Percentiles rank a stretch among this genome's conserved stretches.
These are phyloP conservation scores for Aspergillus sp. DNA, from an alignment of 2,329 filamentous ascomycete genomes.

Conservation along the genomic window DNA sequence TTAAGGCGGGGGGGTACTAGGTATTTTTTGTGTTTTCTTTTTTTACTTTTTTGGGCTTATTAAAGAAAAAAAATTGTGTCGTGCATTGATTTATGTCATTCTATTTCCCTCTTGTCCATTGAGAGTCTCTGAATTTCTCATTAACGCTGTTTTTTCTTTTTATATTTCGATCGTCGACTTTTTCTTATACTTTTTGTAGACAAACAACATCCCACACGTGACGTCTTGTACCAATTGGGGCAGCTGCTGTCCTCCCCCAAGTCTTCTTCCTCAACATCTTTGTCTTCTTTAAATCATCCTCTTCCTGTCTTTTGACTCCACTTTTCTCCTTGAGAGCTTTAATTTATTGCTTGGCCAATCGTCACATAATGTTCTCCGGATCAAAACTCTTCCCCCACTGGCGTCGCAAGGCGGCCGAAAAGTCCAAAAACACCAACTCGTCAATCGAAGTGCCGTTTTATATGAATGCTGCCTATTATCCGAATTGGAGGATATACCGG, in stretches of 20 bases:
- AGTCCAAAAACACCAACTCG: constrained; percentile 13
- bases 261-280: constrained; percentile 1
- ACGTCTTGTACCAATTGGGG: constrained; percentile 9
- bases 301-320: constrained; percentile 1
- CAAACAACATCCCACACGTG: constrained; percentile 15
- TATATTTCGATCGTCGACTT: too few relatives aligned
- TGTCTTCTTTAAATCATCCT: not conserved
- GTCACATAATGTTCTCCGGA: constrained; percentile 13
- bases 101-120: too few relatives aligned
- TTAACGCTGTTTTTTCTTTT: too few relatives aligned
- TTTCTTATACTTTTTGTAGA: too few relatives aligned
- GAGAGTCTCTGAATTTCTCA: too few relatives aligned
- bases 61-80: too few relatives aligned
- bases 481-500: constrained; percentile 71
- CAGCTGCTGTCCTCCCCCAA: constrained; percentile 3
- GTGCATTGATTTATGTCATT: too few relatives aligned
- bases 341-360: not conserved
- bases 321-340: not conserved
- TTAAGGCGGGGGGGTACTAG: too few relatives aligned
- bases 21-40: too few relatives aligned
- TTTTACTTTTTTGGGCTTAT: too few relatives aligned
- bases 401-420: constrained; percentile 19
- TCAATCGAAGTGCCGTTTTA: constrained; percentile 35
- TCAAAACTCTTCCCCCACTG: constrained; percentile 17
- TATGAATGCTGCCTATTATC: constrained; percentile 76